These are phyloP conservation scores for Capronia epimyces DNA, from an alignment of 2,329 filamentous ascomycete genomes.

Conservation along the genomic window DNA sequence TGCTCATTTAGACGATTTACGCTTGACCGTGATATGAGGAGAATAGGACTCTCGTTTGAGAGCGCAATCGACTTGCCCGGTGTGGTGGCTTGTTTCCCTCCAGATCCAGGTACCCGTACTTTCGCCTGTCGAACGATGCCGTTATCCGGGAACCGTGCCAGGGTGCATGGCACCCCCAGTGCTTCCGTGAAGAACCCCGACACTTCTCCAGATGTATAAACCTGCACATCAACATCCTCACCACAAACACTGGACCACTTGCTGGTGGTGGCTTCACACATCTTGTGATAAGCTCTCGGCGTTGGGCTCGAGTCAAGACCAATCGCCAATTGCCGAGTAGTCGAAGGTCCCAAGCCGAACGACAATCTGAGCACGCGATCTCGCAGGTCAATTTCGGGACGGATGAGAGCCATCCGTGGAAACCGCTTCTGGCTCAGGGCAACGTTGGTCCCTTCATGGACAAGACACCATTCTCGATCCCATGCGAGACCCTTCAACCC, in stretches of 20 bases:
- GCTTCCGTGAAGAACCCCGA: slow-evolving; percentile 71
- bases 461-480: slow-evolving; percentile 94
- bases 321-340: slow-evolving; percentile 34
- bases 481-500: slow-evolving; percentile 77
- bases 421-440: slow-evolving; percentile 85
- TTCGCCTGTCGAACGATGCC: slow-evolving; percentile 23
- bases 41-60: slow-evolving; percentile 89
- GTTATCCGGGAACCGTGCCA: slow-evolving; percentile 73
- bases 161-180: slow-evolving; percentile 71
- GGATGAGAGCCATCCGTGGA: slow-evolving; percentile 78
- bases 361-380: slow-evolving; percentile 59
- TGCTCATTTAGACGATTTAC: slow-evolving; percentile 69
- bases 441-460: slow-evolving; percentile 78
- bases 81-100: slow-evolving; percentile 47
- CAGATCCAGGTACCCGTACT: slow-evolving; percentile 50
- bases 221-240: slow-evolving; percentile 64
- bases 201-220: slow-evolving; percentile 62
- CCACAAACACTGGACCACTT: slow-evolving; percentile 70
- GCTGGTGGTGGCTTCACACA: slow-evolving; percentile 33
- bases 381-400: slow-evolving; percentile 66
- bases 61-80: slow-evolving; percentile 61
- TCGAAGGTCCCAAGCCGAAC: slow-evolving; percentile 35
- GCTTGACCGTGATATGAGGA: slow-evolving; percentile 75
- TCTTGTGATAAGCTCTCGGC: slow-evolving; percentile 35
- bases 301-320: slow-evolving; percentile 53